Percentiles rank a stretch among this genome's conserved stretches.
phyloP scores from a whole-genome alignment of 345 rosid species.

The Bruguiera gymnorhiza region DNA sequence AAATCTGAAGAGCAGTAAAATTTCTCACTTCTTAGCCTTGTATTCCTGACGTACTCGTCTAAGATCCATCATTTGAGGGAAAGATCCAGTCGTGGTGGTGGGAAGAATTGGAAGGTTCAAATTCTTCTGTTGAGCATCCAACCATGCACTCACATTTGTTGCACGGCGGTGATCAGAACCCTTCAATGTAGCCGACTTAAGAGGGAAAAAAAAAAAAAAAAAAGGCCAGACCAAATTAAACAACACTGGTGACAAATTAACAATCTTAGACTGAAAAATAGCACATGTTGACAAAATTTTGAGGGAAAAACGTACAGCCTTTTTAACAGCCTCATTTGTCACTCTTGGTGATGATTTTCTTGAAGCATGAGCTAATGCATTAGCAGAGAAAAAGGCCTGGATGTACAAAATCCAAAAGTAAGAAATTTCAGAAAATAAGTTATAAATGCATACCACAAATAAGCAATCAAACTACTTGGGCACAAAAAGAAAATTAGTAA shows the following conservation, averaged over 20 bases:
- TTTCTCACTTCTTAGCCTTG: slow-evolving; percentile 88
- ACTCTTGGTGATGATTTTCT: slow-evolving; percentile 91
- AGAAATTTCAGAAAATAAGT: background rate
- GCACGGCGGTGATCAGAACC: slow-evolving; percentile 85
- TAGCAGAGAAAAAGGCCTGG: slow-evolving; percentile 70
- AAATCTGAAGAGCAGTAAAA: background rate
- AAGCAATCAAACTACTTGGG: too few relatives aligned
- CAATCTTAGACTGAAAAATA: background rate
- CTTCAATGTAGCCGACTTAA: slow-evolving; percentile 88
- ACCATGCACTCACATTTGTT: slow-evolving; percentile 76
- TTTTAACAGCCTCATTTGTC: slow-evolving; percentile 79
- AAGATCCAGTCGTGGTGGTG: slow-evolving; percentile 90
- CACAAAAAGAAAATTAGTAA: too few relatives aligned
- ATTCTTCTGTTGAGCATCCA: slow-evolving; percentile 94
- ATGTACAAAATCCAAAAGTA: background rate
- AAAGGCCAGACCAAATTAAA: background rate
- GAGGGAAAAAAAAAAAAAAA: background rate
- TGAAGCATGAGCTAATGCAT: slow-evolving; percentile 79
- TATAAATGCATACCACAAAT: background rate
- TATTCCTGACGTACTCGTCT: slow-evolving; percentile 95
- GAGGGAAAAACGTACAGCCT: slow-evolving; percentile 60
- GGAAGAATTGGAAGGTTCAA: slow-evolving; percentile 90
- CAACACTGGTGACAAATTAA: background rate
- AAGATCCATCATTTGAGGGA: slow-evolving; percentile 86
- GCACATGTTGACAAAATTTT: background rate